Evolutionary conservation across 768 basidiomycete genomes (phyloP), one percentile per base, ranked within the genome.

Genomic region (Candolleomyces efflorescens): DNA sequence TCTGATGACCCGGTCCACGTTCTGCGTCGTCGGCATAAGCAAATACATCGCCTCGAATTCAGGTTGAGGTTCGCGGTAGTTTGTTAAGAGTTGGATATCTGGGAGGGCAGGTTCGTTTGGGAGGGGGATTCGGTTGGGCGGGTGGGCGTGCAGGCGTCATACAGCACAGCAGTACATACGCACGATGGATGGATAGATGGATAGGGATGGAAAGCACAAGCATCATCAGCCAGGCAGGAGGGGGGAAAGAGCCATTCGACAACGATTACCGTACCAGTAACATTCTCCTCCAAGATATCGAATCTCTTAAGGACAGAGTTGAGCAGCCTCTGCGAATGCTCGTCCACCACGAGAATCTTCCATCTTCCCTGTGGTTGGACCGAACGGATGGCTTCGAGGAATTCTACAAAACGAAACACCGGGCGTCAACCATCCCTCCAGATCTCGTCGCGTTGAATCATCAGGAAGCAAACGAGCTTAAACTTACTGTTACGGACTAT

Each of bases 261-360:
- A n/a, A n/a, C n/a, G n/a, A n/a, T n/a, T 93, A 32, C 32, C 32
- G 69, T 75, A 97, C 96, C 82, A 47, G 94, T 97, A 44, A 98
- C 93, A 78, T 95, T 95, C 79, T 97, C 93, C 70, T 94, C 88
- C 56, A 98, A 73, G 56, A 98, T 90, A 70, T 99, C 96, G 65
- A 91, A 94, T 68, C 92, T 88, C 73, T 93, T 94, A 64, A 98
- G 80, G 3, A 95, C 92, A 9, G 89, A 84, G 60, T 86, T 82
- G 47, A 99, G 72, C 54, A 98, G 75, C 68, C 81, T 85, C 72
- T 94, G 88, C 23, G 94, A 88, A 73, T 92, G 84, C 62, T 94
- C 92, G 71, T 99, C 97, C 54, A 98, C 90, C 59, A 99, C 94
- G 45, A 98, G 84, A 64, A 97, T 90, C 83, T 99, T 99, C 97